Conservation (phyloP, 73 alveolate genomes). For the Paramecium sexaurelia region DNA sequence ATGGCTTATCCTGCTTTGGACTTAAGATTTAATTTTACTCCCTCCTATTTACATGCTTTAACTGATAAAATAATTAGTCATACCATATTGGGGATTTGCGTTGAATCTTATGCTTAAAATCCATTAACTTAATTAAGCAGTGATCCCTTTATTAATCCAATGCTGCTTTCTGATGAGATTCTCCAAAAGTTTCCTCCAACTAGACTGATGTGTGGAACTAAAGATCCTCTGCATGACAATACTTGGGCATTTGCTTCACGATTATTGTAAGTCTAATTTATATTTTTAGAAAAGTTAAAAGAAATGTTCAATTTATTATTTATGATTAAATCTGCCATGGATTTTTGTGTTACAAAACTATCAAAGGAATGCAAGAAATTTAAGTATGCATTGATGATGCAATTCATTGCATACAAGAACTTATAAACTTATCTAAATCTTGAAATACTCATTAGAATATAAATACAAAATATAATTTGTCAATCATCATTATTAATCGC, state of each 20-base stretch:
- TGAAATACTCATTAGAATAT: background rate
- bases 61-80: constrained; percentile 90
- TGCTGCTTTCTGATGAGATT: constrained; percentile 70
- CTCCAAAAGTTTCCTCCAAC: constrained; percentile 80
- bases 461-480: background rate
- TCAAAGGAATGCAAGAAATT: constrained; percentile 64
- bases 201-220: constrained; percentile 78
- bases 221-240: constrained; percentile 83
- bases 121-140: constrained; percentile 61
- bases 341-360: constrained; percentile 51
- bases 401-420: background rate
- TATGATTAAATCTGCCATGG: constrained; percentile 65
- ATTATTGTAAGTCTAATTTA: constrained; percentile 45
- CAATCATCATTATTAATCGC: background rate
- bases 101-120: constrained; percentile 80
- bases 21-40: constrained; percentile 80
- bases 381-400: constrained; percentile 64
- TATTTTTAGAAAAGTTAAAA: constrained; percentile 19
- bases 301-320: constrained; percentile 50
- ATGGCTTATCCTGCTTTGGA: constrained; percentile 95
- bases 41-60: constrained; percentile 82
- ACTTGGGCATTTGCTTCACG: constrained; percentile 64
- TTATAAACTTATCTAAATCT: background rate
- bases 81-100: constrained; percentile 84
- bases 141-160: constrained; percentile 84